phyloP scores from a whole-genome alignment of 371 early-diverging fungal genomes.

The Actinomortierella ambigua region DNA sequence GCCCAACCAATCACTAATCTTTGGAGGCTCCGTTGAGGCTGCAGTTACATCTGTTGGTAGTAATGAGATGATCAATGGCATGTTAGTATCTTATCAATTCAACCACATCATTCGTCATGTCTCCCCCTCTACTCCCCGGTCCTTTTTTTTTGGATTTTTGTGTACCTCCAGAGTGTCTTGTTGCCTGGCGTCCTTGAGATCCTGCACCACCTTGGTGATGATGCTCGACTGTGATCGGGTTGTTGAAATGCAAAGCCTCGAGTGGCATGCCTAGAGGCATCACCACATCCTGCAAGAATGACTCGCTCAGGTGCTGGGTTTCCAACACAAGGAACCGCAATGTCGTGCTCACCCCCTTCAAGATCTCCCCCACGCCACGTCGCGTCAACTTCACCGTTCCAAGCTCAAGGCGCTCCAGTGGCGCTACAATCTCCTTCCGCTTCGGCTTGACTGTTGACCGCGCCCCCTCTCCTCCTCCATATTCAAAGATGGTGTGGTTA shows the following conservation, averaged over 20 bases:
- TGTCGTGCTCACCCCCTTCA: conserved; percentile 29
- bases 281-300: conserved; percentile 22
- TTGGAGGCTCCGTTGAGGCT: conserved; percentile 3
- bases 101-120: too few species aligned
- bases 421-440: conserved; percentile 29
- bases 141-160: too few species aligned
- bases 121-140: too few species aligned
- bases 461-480: too few species aligned
- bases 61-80: too few species aligned
- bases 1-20: conserved; percentile 41
- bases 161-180: too few species aligned
- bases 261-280: conserved; percentile 16
- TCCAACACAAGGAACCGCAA: conserved; percentile 38
- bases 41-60: too few species aligned
- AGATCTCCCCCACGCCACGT: conserved; percentile 19
- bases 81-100: too few species aligned
- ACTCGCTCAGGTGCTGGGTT: conserved; percentile 37
- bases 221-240: conserved; percentile 4
- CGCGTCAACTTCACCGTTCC: conserved; percentile 31
- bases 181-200: too few species aligned
- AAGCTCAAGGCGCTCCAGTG: conserved; percentile 34
- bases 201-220: too few species aligned
- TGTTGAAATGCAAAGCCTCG: conserved; percentile 35
- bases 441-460: background rate
- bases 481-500: too few species aligned